Evolutionary conservation across 495 filamentous ascomycete species (phyloP), one percentile per base, ranked within the genome.

Genomic region (Viridothelium virens): DNA sequence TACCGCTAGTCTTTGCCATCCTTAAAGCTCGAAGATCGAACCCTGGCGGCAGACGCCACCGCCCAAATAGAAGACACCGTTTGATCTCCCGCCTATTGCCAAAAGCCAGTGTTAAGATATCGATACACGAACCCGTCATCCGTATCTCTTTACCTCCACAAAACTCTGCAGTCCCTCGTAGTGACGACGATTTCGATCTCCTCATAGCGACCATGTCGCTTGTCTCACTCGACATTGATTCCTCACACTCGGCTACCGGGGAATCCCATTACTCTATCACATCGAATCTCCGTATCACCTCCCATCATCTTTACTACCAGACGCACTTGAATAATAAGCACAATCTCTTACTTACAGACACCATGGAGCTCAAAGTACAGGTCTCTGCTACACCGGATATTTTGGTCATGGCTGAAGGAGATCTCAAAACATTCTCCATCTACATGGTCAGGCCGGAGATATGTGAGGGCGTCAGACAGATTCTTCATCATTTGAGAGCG

Each of bases 251-350:
- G 31, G 81, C 87, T 5, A 87, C 89, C 56, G 91, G 88, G 44
- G 89, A 96, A 12, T 79, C 88, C 4, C 90, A 96, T 71, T 99
- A 99, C 74, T 87, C 88, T 31, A 79, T 99, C 10, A 84, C 85
- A 7, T 90, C 91, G 1, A 88, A 88, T 10, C 86, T 94, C 72
- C 84, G 95, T 48, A 79, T 97, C 56, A 86, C 89, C 63, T 90
- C 90, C 2, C 92, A 99, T 72, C 86, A 94, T 69, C 82, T 99
- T 3, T 99, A 97, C 76, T 99, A 99, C 74, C 95, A 96, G 70
- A 96, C 91, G 0, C 86, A 85, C 5, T 84, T 87, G 6, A 87
- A 91, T 0, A 84, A 84, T 65, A 88, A 91, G 65, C 91, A 96
- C 71, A 89, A 96, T 71, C 81, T 99, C 3, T 81, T 97, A 0